Evolutionary conservation across 2,329 filamentous ascomycete species (phyloP), one percentile per base, ranked within the genome.

Genomic region (Diaporthe sp.): DNA sequence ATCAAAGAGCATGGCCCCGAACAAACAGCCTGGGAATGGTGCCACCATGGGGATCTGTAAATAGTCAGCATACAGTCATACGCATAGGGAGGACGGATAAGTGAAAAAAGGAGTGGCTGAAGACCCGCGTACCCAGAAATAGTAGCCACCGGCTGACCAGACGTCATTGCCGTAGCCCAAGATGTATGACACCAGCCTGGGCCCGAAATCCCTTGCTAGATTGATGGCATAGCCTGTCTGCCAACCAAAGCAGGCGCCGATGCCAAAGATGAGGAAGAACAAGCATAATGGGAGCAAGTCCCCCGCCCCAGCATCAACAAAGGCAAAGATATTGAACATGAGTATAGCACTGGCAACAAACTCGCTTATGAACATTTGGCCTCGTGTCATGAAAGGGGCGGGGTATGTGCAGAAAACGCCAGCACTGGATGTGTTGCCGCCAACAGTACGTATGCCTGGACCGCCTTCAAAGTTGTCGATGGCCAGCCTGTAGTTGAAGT

Each of bases 141-240:
- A 95, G 80, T 94, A 93, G 17, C 87, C 87, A 2, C 92, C 92
- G 1, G 91, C 89, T 13, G 86, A 87, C 90, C 92, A 95, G 0
- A 94, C 92, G 67, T 92, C 88, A 66, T 81, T 82, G 0, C 92
- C 92, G 79, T 95, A 95, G 2, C 93, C 93, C 71, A 94, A 78
- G 80, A 92, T 89, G 80, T 91, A 93, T 1, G 90, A 89, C 76
- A 93, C 89, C 57, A 94, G 82, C 15, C 93, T 86, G 13, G 92
- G 92, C 0, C 92, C 92, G 80, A 95, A 93, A 77, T 95, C 93
- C 82, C 93, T 88, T 47, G 92, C 93, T 55, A 94, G 82, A 79
- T 95, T 95, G 77, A 94, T 94, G 22, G 92, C 93, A 82, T 93
- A 95, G 50, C 93, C 92, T 1, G 93, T 95, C 81, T 95, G 90